A percentile compares a stretch with the other conserved stretches of the same genome.
These are phyloP conservation scores for Eutypa lata DNA, from an alignment of 2,329 filamentous ascomycete species.

Conservation along the genomic window DNA sequence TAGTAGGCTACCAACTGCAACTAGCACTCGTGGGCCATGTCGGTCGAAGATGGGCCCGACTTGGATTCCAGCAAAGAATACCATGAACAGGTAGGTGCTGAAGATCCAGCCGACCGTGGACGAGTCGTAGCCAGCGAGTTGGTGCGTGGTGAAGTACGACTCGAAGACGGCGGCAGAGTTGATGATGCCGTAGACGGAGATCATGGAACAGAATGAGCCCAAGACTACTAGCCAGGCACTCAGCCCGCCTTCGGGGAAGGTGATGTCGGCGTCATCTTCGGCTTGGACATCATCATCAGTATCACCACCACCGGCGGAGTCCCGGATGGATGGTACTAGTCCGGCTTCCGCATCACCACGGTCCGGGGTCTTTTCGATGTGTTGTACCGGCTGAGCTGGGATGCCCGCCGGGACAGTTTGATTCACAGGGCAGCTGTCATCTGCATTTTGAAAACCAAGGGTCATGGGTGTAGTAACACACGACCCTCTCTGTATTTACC, in stretches of 20 bases:
- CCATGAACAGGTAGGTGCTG: conserved; percentile 73
- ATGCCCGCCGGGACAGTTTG: conserved; percentile 24
- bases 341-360: background rate
- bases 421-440: conserved; percentile 27
- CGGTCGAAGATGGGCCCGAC: conserved; percentile 80
- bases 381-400: conserved; percentile 15
- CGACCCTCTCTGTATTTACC: background rate
- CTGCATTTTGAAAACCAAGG: conserved; percentile 19
- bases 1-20: conserved; percentile 61
- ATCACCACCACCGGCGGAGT: background rate
- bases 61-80: conserved; percentile 79
- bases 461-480: conserved; percentile 12
- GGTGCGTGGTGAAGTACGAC: conserved; percentile 70
- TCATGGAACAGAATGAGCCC: conserved; percentile 71
- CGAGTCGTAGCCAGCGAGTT: conserved; percentile 64
- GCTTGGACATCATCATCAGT: background rate
- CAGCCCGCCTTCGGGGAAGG: conserved; percentile 72
- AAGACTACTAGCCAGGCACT: conserved; percentile 73
- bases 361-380: conserved; percentile 15
- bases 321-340: conserved; percentile 1
- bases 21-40: conserved; percentile 66
- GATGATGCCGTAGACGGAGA: conserved; percentile 69
- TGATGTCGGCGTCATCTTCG: conserved; percentile 3
- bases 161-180: conserved; percentile 76
- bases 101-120: conserved; percentile 84